Conservation (phyloP, 2,329 filamentous ascomycete genomes). For the Fusarium algeriense region DNA sequence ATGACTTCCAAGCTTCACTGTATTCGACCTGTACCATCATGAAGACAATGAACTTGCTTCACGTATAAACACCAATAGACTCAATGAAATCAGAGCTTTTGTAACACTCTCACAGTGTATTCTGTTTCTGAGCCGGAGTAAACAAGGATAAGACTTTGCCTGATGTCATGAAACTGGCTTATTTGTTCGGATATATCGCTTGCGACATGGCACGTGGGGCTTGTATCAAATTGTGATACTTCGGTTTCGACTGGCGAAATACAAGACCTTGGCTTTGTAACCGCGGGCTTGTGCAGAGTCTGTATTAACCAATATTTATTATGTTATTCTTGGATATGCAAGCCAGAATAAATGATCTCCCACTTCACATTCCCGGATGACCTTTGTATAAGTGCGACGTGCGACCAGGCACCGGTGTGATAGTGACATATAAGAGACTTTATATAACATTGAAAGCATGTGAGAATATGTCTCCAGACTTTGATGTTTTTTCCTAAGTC, state of each 20-base stretch:
- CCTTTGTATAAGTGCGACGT: background rate
- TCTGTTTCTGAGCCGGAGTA: background rate
- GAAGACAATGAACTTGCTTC: background rate
- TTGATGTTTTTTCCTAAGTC: too few relatives aligned
- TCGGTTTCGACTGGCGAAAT: background rate
- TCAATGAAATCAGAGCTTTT: background rate
- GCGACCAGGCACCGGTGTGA: background rate
- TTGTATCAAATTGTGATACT: constrained; percentile 5
- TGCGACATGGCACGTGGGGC: background rate
- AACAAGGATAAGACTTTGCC: background rate
- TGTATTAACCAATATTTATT: background rate
- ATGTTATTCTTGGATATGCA: background rate
- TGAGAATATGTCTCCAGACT: too few relatives aligned
- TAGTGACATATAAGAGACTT: background rate
- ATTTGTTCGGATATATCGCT: background rate
- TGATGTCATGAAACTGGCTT: background rate
- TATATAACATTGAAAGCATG: background rate
- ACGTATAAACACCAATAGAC: too few relatives aligned
- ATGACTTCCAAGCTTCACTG: background rate
- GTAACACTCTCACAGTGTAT: background rate
- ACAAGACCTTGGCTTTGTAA: background rate
- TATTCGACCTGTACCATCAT: background rate
- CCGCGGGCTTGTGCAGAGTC: fast-evolving
- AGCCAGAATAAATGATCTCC: background rate
- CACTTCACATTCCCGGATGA: background rate